Percentiles rank a stretch among this genome's conserved stretches.
Conservation (phyloP, 352 stramenopile species). For the Stramenopiles sp. region DNA sequence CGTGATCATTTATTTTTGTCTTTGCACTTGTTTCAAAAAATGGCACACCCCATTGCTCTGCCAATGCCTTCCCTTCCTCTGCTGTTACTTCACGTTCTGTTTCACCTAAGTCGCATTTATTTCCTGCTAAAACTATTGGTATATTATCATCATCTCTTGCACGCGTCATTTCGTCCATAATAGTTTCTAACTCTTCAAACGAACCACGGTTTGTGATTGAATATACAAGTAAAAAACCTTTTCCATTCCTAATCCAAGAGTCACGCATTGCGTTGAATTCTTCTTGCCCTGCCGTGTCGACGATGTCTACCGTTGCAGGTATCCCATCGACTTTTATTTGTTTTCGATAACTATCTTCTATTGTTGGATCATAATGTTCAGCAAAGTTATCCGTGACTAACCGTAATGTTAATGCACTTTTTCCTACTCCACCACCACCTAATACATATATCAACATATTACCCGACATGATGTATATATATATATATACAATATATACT, state of each 20-base stretch:
- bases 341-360: constrained; percentile 68
- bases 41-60: constrained; percentile 40
- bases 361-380: constrained; percentile 66
- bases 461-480: too few species aligned
- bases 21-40: constrained; percentile 51
- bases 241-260: too few species aligned
- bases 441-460: constrained; percentile 65
- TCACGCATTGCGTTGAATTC: too few species aligned
- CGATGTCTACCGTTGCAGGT: constrained; percentile 59
- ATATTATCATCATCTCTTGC: constrained; percentile 64
- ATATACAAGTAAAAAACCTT: constrained; percentile 65
- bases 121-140: constrained; percentile 52
- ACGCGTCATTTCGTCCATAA: constrained; percentile 66
- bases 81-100: constrained; percentile 50
- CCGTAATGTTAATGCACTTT: constrained; percentile 58
- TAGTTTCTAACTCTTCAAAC: constrained; percentile 60
- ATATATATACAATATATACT: too few species aligned
- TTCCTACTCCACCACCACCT: constrained; percentile 60
- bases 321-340: constrained; percentile 52
- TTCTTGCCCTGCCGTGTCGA: constrained; percentile 65
- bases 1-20: constrained; percentile 54
- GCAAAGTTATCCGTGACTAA: constrained; percentile 70
- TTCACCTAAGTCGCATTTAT: constrained; percentile 59
- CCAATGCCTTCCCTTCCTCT: constrained; percentile 42
- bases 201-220: constrained; percentile 59